These are phyloP conservation scores for Dissophora ornata DNA, from an alignment of 192 early-diverging fungal genomes.

Conservation along the genomic window DNA sequence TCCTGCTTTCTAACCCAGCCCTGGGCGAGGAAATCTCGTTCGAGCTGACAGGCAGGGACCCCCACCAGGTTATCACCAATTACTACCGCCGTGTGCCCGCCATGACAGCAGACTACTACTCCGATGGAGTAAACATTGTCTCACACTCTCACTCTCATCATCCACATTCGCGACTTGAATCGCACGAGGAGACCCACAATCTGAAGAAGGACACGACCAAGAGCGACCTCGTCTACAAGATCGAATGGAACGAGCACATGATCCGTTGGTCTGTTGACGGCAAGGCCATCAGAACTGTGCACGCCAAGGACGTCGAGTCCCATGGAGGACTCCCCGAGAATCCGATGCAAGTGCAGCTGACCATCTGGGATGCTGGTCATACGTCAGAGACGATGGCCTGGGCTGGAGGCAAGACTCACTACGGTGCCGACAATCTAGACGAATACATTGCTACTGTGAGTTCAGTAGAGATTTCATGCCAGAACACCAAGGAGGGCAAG, in stretches of 20 bases:
- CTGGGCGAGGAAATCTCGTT: conserved; percentile 74
- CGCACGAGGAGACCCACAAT: conserved; percentile 23
- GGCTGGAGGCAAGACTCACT: conserved; percentile 48
- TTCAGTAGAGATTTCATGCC: conserved; percentile 45
- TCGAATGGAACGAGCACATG: conserved; percentile 49
- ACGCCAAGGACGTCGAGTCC: conserved; percentile 14
- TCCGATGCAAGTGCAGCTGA: conserved; percentile 47
- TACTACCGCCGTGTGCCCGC: conserved; percentile 67
- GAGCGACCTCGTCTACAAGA: conserved; percentile 37
- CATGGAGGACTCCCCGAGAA: conserved; percentile 13
- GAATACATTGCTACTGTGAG: conserved; percentile 51
- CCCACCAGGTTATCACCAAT: conserved; percentile 68
- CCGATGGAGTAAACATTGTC: not conserved
- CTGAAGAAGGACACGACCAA: conserved; percentile 28
- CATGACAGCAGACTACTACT: not conserved
- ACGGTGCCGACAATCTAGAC: conserved; percentile 21
- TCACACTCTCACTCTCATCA: conserved; percentile 37
- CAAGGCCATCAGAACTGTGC: conserved; percentile 42
- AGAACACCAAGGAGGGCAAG: conserved; percentile 31
- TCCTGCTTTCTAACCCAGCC: conserved; percentile 64
- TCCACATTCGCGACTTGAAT: conserved; percentile 22
- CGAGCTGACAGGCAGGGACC: conserved; percentile 68
- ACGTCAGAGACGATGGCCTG: conserved; percentile 23
- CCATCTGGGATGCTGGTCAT: conserved; percentile 59
- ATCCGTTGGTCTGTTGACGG: conserved; percentile 57